Conservation (phyloP, 306 rosid species). For the Sicyos baderoa region DNA sequence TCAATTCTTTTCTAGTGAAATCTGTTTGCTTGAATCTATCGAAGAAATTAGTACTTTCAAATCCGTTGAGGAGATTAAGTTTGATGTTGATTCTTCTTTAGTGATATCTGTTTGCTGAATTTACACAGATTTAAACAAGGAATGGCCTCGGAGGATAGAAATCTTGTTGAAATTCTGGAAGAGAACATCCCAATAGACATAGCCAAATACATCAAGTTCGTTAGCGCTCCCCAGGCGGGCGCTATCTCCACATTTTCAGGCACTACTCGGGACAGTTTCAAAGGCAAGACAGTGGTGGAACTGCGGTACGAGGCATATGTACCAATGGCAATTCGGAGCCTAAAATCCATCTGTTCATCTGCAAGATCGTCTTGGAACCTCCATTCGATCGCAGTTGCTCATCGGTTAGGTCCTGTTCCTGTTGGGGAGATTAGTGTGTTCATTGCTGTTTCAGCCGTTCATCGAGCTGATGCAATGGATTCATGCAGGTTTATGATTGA, state of each 20-base stretch:
- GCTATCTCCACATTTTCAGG: slow-evolving; percentile 87
- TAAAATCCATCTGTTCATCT: slow-evolving; percentile 60
- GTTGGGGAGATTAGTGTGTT: slow-evolving; percentile 77
- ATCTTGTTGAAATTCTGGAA: slow-evolving; percentile 66
- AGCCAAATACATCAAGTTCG: slow-evolving; percentile 53
- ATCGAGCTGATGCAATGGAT: slow-evolving; percentile 70
- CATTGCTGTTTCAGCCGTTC: slow-evolving; percentile 58
- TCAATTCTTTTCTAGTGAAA: too few species aligned
- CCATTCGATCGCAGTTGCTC: slow-evolving; percentile 70
- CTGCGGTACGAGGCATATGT: slow-evolving; percentile 70
- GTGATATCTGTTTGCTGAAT: neutral
- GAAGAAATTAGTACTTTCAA: too few species aligned
- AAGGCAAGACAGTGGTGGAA: slow-evolving; percentile 74
- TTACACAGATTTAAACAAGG: neutral
- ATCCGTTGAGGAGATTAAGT: too few species aligned
- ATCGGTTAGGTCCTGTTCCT: slow-evolving; percentile 68
- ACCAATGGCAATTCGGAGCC: slow-evolving; percentile 73
- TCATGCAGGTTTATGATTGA: slow-evolving; percentile 74
- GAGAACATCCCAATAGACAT: slow-evolving; percentile 40
- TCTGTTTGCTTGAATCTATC: too few species aligned
- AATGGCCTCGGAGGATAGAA: slow-evolving; percentile 60
- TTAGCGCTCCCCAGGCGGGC: slow-evolving; percentile 75
- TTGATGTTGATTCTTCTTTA: too few species aligned
- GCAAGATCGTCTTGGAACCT: slow-evolving; percentile 73
- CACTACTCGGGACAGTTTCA: slow-evolving; percentile 73